Percentiles rank a stretch among this genome's conserved stretches.
These are phyloP conservation scores for Amphirosellinia nigrospora DNA, from an alignment of 495 filamentous ascomycete genomes.

Conservation along the genomic window DNA sequence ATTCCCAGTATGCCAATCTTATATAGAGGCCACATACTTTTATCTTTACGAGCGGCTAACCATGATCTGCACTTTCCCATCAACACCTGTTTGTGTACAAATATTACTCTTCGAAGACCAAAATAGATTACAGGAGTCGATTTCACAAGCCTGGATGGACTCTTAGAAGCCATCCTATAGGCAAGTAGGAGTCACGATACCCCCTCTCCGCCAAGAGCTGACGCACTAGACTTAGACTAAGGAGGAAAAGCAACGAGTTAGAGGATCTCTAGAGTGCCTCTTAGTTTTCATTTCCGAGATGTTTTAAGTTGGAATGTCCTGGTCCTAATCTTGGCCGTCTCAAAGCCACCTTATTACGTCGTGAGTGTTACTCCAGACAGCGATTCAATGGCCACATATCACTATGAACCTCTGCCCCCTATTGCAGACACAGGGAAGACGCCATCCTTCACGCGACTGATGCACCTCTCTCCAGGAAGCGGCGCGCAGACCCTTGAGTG, in stretches of 20 bases:
- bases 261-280: not conserved
- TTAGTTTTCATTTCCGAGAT: not conserved
- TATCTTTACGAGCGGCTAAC: not conserved
- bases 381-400: constrained; percentile 18
- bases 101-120: not conserved
- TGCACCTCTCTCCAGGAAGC: constrained; percentile 25
- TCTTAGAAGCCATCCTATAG: not conserved
- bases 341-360: too few species aligned
- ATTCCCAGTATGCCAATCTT: not conserved
- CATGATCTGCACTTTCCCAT: not conserved
- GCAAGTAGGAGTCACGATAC: not conserved
- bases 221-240: not conserved
- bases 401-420: constrained; percentile 21
- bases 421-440: constrained; percentile 2
- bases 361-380: too few species aligned
- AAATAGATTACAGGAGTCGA: not conserved
- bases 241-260: constrained; percentile 12
- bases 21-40: not conserved
- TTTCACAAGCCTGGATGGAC: not conserved
- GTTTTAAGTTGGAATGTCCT: not conserved
- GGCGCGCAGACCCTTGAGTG: constrained; percentile 20
- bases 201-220: not conserved
- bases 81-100: too few species aligned
- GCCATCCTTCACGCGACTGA: constrained; percentile 16
- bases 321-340: not conserved